phyloP scores from a whole-genome alignment of 2,329 filamentous ascomycete species.

The Trichoderma sp. region DNA sequence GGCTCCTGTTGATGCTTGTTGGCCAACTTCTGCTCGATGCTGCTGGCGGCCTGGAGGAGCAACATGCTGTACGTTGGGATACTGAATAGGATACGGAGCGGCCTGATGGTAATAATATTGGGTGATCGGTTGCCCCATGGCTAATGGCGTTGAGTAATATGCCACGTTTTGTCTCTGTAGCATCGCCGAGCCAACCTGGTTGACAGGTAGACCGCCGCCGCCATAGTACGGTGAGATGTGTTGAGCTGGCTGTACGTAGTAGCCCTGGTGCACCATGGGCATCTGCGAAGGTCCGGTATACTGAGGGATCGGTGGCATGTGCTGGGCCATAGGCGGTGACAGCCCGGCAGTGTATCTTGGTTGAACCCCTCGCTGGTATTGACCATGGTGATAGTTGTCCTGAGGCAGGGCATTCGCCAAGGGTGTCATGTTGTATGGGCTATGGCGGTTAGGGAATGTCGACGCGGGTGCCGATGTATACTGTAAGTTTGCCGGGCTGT shows the following conservation, averaged over 20 bases:
- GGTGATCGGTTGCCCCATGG: constrained; percentile 42
- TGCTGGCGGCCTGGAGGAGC: constrained; percentile 39
- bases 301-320: constrained; percentile 40
- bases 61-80: constrained; percentile 32
- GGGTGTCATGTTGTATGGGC: constrained; percentile 46
- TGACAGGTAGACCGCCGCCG: constrained; percentile 37
- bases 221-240: constrained; percentile 44
- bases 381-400: constrained; percentile 37
- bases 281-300: constrained; percentile 40
- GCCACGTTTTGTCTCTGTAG: constrained; percentile 39
- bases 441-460: constrained; percentile 25
- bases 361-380: constrained; percentile 36
- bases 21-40: constrained; percentile 26
- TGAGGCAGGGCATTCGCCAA: constrained; percentile 46
- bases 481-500: constrained; percentile 21
- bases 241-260: constrained; percentile 47
- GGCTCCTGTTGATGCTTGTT: constrained; percentile 27
- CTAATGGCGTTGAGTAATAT: constrained; percentile 45
- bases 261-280: constrained; percentile 41
- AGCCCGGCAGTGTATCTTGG: constrained; percentile 35
- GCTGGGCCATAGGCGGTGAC: constrained; percentile 39
- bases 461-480: constrained; percentile 39
- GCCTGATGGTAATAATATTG: constrained; percentile 46
- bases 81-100: constrained; percentile 37
- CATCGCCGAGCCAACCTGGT: constrained; percentile 36